phyloP scores from a whole-genome alignment of 345 rosid species.

The Noccaea bulbosa region DNA sequence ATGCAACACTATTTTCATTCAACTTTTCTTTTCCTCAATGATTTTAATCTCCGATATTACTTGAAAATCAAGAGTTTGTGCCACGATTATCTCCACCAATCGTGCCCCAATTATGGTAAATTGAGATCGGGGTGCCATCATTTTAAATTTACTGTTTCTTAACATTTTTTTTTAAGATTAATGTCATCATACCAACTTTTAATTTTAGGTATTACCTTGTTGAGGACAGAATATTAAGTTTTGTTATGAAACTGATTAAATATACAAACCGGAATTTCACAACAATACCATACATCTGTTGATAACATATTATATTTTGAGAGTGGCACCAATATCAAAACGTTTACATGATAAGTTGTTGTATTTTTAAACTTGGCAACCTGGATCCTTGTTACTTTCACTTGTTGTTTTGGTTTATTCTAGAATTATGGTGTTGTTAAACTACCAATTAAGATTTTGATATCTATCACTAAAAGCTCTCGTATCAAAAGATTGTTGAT shows the following conservation, averaged over 20 bases:
- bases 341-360: constrained; percentile 2
- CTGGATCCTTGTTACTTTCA: not conserved
- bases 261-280: constrained; percentile 1
- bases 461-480: not conserved
- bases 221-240: not conserved
- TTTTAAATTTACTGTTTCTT: constrained; percentile 22
- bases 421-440: not conserved
- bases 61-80: constrained; percentile 31
- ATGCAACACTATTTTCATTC: constrained; percentile 6
- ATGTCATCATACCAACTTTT: not conserved
- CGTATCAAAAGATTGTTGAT: not conserved
- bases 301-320: not conserved
- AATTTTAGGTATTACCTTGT: not conserved
- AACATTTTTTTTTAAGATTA: constrained; percentile 14
- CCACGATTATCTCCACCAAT: constrained; percentile 42
- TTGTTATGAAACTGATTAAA: not conserved
- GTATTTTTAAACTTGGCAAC: not conserved
- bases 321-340: not conserved
- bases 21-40: not conserved
- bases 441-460: not conserved
- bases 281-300: constrained; percentile 5
- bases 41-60: constrained; percentile 1
- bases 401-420: not conserved
- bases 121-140: constrained; percentile 4
- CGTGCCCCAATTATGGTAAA: constrained; percentile 32